Evolutionary conservation across 2,329 filamentous ascomycete species (phyloP).

Genomic region (Clarireedia sp.): DNA sequence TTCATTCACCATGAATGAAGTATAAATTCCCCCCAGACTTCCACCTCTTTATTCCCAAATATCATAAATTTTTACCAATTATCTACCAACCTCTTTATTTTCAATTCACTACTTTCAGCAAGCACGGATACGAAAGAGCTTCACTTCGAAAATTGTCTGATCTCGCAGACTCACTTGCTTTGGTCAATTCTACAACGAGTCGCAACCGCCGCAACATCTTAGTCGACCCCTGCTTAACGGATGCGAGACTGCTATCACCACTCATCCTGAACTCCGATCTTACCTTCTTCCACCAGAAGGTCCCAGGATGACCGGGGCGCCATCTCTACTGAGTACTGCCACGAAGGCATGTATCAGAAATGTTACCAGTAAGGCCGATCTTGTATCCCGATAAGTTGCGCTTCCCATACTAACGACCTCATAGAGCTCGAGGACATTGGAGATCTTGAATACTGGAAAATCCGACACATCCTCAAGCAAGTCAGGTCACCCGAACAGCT

Average conservation of each 20-base stretch:
- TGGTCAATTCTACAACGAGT: neutral
- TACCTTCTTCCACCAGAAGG: no score
- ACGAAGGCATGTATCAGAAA: conserved; percentile 45
- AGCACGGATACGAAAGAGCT: no score
- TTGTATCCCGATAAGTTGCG: conserved; percentile 2
- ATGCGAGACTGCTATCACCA: no score
- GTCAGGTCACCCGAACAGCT: conserved; percentile 70
- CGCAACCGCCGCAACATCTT: no score
- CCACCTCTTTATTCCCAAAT: no score
- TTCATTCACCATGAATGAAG: no score
- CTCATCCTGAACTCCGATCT: no score
- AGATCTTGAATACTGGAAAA: conserved; percentile 57
- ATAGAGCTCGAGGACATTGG: conserved; percentile 63
- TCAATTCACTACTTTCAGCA: no score
- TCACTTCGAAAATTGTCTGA: neutral
- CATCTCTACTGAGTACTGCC: conserved; percentile 45
- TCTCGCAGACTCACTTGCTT: neutral
- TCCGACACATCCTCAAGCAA: conserved; percentile 60
- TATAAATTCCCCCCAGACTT: no score
- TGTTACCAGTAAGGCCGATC: conserved; percentile 31
- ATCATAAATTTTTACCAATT: neutral
- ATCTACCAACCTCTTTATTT: neutral
- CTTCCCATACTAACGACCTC: conserved; percentile 6
- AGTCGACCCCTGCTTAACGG: no score
- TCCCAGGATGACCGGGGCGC: conserved; percentile 24